Conservation (phyloP, 495 filamentous ascomycete genomes). For the Neurospora tetraspora region DNA sequence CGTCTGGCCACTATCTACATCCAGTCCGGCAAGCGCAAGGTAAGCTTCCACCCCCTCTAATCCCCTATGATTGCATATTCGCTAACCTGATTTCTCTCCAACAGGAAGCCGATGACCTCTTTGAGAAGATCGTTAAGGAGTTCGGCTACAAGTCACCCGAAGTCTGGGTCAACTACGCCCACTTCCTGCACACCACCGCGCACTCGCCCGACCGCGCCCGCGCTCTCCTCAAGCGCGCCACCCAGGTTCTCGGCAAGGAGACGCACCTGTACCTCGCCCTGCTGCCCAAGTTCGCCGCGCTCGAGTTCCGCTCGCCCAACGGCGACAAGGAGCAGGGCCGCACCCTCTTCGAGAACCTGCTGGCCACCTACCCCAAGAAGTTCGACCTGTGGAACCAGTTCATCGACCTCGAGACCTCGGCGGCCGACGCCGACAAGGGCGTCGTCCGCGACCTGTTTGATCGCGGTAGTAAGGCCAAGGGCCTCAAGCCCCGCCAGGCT, state of each 20-base stretch:
- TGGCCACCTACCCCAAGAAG: constrained; percentile 76
- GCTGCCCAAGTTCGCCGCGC: constrained; percentile 74
- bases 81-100: constrained; percentile 26
- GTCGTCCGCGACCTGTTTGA: constrained; percentile 66
- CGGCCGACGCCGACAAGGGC: constrained; percentile 46
- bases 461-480: constrained; percentile 60
- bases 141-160: constrained; percentile 66
- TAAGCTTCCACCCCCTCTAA: constrained; percentile 25
- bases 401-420: constrained; percentile 67
- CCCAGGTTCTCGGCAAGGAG: constrained; percentile 60
- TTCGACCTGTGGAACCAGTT: constrained; percentile 89
- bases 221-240: constrained; percentile 71
- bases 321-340: constrained; percentile 87
- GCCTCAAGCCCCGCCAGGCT: constrained; percentile 60
- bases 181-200: constrained; percentile 69
- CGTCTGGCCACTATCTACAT: constrained; percentile 89
- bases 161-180: constrained; percentile 91
- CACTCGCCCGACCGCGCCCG: constrained; percentile 64
- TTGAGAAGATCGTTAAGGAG: constrained; percentile 75
- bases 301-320: constrained; percentile 77
- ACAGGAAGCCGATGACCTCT: constrained; percentile 84
- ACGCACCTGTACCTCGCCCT: constrained; percentile 61
- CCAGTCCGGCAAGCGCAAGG: constrained; percentile 67
- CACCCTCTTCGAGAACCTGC: constrained; percentile 84
- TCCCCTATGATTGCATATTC: neutral